Percentiles rank a stretch among this genome's conserved stretches.
Conservation (phyloP, 768 basidiomycete genomes). For the Zangia roseola region DNA sequence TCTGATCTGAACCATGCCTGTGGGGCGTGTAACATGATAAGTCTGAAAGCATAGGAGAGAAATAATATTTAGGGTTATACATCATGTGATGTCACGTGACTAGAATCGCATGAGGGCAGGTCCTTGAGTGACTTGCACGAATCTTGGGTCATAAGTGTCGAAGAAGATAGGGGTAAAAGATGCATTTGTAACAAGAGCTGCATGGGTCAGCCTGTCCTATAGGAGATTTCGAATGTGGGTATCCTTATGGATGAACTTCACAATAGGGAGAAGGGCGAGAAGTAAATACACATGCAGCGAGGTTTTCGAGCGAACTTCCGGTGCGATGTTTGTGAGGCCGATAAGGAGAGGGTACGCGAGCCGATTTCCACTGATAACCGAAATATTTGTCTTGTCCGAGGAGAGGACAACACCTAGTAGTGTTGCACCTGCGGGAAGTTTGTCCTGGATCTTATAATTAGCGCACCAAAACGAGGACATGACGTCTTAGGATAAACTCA, state of each 20-base stretch:
- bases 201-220: slow-evolving; percentile 26
- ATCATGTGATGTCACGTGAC: too few relatives aligned
- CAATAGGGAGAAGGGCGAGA: slow-evolving; percentile 14
- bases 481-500: neutral
- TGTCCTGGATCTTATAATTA: slow-evolving; percentile 20
- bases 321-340: neutral
- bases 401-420: slow-evolving; percentile 1
- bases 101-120: too few relatives aligned
- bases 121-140: too few relatives aligned
- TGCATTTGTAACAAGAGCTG: too few relatives aligned
- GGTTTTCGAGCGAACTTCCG: neutral
- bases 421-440: slow-evolving; percentile 2
- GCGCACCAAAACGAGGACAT: slow-evolving; percentile 26
- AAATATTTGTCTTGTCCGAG: slow-evolving; percentile 12
- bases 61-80: too few relatives aligned
- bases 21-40: too few relatives aligned
- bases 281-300: slow-evolving; percentile 12
- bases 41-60: too few relatives aligned
- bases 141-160: too few relatives aligned
- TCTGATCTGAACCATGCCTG: too few relatives aligned
- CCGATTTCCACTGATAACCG: slow-evolving; percentile 9
- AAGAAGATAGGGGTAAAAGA: too few relatives aligned
- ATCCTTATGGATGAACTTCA: slow-evolving; percentile 14
- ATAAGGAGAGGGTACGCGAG: neutral
- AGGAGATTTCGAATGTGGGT: slow-evolving; percentile 11